Percentiles rank a stretch among this genome's conserved stretches.
Conservation (phyloP, 352 stramenopile genomes). For the Paralagenidium karlingii region DNA sequence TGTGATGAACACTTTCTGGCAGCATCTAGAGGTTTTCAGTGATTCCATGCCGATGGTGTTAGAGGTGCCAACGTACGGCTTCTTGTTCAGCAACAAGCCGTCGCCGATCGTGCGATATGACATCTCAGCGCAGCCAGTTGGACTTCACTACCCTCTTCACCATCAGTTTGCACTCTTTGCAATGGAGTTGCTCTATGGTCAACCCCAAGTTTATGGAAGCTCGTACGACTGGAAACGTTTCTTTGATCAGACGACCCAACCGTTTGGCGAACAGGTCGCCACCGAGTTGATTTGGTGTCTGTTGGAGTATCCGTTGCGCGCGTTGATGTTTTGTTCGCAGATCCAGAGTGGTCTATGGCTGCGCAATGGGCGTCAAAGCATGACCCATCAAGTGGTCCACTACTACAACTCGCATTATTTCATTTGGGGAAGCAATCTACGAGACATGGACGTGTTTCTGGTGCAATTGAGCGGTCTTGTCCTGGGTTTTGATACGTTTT, state of each 20-base stretch:
- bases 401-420: conserved; percentile 58
- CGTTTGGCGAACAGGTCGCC: too few relatives aligned
- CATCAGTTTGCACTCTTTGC: conserved; percentile 69
- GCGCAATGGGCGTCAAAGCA: conserved; percentile 71
- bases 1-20: too few relatives aligned
- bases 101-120: conserved; percentile 67
- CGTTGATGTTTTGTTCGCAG: conserved; percentile 58
- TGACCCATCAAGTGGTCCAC: conserved; percentile 70
- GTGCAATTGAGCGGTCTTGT: conserved; percentile 49
- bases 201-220: too few relatives aligned
- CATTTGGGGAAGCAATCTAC: conserved; percentile 51
- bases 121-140: conserved; percentile 61
- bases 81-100: too few relatives aligned
- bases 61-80: too few relatives aligned
- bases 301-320: conserved; percentile 69
- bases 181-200: too few relatives aligned
- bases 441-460: conserved; percentile 64
- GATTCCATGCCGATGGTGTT: conserved; percentile 52
- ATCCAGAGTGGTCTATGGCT: conserved; percentile 75
- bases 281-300: conserved; percentile 39
- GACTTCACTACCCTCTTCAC: conserved; percentile 85
- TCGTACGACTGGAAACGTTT: too few relatives aligned
- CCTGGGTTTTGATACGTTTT: conserved; percentile 51
- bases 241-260: too few relatives aligned
- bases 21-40: too few relatives aligned